phyloP scores from a whole-genome alignment of 768 basidiomycete species.

The Rhodotorula toruloides region DNA sequence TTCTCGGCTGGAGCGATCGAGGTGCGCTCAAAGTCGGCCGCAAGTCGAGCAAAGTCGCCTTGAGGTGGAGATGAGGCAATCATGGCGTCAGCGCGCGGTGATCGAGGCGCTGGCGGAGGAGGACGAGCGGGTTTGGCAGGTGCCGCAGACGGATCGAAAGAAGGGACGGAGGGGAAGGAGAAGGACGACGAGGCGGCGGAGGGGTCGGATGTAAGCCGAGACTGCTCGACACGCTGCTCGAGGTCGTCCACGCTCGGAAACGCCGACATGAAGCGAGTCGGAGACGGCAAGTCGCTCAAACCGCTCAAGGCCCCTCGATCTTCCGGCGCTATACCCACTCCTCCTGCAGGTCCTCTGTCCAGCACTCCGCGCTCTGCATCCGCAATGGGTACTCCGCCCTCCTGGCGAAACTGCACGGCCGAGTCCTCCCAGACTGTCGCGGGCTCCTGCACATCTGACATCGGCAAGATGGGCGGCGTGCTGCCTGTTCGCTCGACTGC shows the following conservation, averaged over 20 bases:
- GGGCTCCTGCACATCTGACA: conserved; percentile 3
- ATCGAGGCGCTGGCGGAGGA: not conserved
- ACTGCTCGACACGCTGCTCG: not conserved
- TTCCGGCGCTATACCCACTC: conserved; percentile 6
- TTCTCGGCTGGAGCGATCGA: no score
- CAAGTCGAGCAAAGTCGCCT: no score
- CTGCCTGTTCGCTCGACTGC: conserved; percentile 12
- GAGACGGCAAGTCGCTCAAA: not conserved
- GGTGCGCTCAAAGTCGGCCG: no score
- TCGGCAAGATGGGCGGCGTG: conserved; percentile 16
- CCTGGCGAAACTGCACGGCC: not conserved
- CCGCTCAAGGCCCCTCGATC: not conserved
- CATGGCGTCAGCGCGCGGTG: no score
- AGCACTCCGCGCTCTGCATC: not conserved
- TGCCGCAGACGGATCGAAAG: conserved; percentile 3
- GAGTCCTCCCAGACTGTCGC: conserved; percentile 1
- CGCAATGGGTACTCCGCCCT: not conserved
- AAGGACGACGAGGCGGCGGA: not conserved
- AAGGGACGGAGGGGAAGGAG: conserved; percentile 7
- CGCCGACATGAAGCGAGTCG: not conserved
- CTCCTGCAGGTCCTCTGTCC: conserved; percentile 26
- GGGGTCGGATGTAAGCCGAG: not conserved
- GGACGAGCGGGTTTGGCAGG: not conserved
- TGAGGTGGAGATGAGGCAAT: no score
- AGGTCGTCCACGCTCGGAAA: conserved; percentile 36